phyloP scores from a whole-genome alignment of 371 early-diverging fungal genomes.

The Sporodiniella umbellata region DNA sequence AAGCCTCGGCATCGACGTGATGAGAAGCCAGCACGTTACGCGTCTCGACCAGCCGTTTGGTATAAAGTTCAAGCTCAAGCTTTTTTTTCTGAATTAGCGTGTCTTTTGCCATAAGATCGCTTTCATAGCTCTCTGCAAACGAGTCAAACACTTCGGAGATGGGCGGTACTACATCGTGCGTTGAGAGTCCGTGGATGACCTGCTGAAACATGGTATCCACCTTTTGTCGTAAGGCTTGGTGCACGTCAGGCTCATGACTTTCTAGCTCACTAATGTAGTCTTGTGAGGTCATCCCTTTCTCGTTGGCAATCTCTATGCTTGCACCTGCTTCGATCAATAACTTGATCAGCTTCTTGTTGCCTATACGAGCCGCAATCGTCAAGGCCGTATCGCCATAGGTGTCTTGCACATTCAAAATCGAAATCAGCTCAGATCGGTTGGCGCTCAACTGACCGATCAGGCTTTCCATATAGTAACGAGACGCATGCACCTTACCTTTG shows the following conservation, averaged over 20 bases:
- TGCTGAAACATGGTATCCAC: constrained; percentile 21
- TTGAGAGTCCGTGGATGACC: constrained; percentile 1
- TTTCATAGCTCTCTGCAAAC: constrained; percentile 34
- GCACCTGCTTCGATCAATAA: constrained; percentile 84
- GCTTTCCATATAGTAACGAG: constrained; percentile 87
- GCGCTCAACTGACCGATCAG: constrained; percentile 62
- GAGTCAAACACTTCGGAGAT: constrained; percentile 33
- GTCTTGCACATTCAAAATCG: constrained; percentile 85
- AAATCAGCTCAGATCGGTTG: constrained; percentile 57
- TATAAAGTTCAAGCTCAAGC: constrained; percentile 21
- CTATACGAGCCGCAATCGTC: constrained; percentile 77
- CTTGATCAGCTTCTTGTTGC: constrained; percentile 67
- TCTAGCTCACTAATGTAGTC: constrained; percentile 44
- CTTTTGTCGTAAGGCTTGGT: constrained; percentile 10
- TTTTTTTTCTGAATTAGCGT: constrained; percentile 21
- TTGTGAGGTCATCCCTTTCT: constrained; percentile 60
- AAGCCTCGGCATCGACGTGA: background rate
- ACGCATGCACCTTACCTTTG: constrained; percentile 73
- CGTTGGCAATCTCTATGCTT: constrained; percentile 67
- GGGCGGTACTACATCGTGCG: constrained; percentile 8
- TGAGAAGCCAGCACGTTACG: constrained; percentile 5
- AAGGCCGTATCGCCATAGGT: constrained; percentile 86
- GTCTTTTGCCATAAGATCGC: constrained; percentile 27
- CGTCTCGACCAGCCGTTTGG: constrained; percentile 21
- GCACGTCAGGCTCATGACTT: constrained; percentile 28